Conservation (phyloP, 495 filamentous ascomycete genomes). For the Zalerion maritima region DNA sequence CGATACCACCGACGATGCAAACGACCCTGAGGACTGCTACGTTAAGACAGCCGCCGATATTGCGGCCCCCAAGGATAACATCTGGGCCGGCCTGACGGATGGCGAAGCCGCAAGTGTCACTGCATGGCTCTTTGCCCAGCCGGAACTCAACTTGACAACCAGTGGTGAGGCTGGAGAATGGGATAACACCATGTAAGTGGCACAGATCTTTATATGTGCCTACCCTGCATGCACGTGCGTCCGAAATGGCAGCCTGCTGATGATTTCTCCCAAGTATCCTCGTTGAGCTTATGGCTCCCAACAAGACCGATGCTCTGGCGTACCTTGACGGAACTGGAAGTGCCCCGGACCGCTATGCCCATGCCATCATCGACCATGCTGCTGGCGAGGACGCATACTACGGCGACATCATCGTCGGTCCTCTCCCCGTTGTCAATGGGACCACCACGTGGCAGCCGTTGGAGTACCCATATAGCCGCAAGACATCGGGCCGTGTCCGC, state of each 20-base stretch:
- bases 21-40: too few relatives aligned
- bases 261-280: constrained; percentile 9
- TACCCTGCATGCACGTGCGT: too few relatives aligned
- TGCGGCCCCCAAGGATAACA: constrained; percentile 21
- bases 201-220: constrained; percentile 4
- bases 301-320: constrained; percentile 34
- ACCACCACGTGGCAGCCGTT: constrained; percentile 24
- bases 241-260: background rate
- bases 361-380: constrained; percentile 26
- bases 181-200: constrained; percentile 19
- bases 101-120: constrained; percentile 18
- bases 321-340: constrained; percentile 26
- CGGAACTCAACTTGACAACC: constrained; percentile 22
- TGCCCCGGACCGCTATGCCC: constrained; percentile 31
- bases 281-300: constrained; percentile 35
- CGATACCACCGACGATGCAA: too few relatives aligned
- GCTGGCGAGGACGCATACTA: constrained; percentile 27
- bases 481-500: constrained; percentile 20
- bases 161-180: constrained; percentile 16
- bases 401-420: constrained; percentile 31
- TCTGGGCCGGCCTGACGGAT: constrained; percentile 17
- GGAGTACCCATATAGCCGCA: constrained; percentile 27
- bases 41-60: constrained; percentile 3
- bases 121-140: constrained; percentile 18
- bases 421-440: constrained; percentile 27